Evolutionary conservation across 768 basidiomycete genomes (phyloP).

Genomic region (Rossbeevera mucosa): DNA sequence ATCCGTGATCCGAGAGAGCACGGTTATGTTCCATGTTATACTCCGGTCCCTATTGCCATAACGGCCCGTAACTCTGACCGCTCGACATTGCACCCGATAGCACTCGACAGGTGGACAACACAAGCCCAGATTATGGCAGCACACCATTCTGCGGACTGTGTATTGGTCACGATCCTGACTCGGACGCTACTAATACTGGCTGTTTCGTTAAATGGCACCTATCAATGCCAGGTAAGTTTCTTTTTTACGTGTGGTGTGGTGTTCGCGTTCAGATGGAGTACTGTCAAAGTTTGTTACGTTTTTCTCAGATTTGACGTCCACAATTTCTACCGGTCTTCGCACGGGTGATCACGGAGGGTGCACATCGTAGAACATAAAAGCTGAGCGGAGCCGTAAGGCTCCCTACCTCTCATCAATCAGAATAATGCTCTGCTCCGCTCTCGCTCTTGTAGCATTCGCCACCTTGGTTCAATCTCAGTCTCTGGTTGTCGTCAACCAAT

Average conservation of each 20-base stretch:
- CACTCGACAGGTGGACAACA: too few relatives aligned
- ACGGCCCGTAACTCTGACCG: background rate
- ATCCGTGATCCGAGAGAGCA: too few relatives aligned
- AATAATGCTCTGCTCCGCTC: background rate
- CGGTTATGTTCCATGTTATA: background rate
- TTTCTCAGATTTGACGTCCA: background rate
- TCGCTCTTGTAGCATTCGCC: background rate
- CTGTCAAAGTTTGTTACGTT: background rate
- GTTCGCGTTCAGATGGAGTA: background rate
- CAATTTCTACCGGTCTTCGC: background rate
- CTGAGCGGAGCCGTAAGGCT: background rate
- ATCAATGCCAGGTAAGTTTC: background rate
- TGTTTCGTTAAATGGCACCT: background rate
- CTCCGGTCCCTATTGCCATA: background rate
- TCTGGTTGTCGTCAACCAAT: conserved; percentile 25
- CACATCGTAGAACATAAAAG: conserved; percentile 7
- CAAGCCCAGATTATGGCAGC: background rate
- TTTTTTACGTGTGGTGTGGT: background rate
- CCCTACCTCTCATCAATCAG: background rate
- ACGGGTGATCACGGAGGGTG: background rate
- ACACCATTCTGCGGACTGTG: background rate
- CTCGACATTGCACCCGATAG: background rate
- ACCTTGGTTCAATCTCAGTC: conserved; percentile 23
- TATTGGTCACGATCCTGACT: background rate
- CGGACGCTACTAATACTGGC: background rate